These are phyloP conservation scores for Astrocystis sublimbata DNA, from an alignment of 495 filamentous ascomycete species.

Conservation along the genomic window DNA sequence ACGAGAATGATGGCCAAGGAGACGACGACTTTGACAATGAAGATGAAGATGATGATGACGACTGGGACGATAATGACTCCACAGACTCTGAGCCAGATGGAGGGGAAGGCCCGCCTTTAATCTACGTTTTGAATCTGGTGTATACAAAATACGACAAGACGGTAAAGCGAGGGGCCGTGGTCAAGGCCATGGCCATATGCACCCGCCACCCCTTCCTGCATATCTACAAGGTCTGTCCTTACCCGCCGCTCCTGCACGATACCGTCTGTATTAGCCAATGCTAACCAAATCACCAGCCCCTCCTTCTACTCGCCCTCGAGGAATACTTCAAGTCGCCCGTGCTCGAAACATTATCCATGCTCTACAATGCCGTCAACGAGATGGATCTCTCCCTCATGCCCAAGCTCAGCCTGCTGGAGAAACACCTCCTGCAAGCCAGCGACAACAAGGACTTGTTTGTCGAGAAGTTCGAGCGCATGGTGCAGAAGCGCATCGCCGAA, in stretches of 20 bases:
- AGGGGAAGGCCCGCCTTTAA: constrained; percentile 81
- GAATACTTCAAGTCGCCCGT: constrained; percentile 95
- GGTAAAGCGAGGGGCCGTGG: constrained; percentile 88
- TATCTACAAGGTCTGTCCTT: constrained; percentile 81
- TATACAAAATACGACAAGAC: constrained; percentile 96
- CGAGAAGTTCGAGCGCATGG: constrained; percentile 96
- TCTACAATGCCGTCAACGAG: constrained; percentile 89
- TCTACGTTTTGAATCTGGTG: constrained; percentile 96
- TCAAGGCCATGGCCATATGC: constrained; percentile 99
- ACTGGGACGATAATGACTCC: constrained; percentile 57
- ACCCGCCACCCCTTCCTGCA: constrained; percentile 97
- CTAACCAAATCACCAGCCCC: constrained; percentile 61
- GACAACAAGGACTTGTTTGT: constrained; percentile 95
- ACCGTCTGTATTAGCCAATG: background rate
- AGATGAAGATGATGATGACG: constrained; percentile 54
- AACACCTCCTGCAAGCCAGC: constrained; percentile 81
- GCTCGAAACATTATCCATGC: constrained; percentile 81
- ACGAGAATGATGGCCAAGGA: constrained; percentile 44
- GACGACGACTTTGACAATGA: constrained; percentile 14
- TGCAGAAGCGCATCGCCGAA: constrained; percentile 62
- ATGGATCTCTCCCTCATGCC: constrained; percentile 98
- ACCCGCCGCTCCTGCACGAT: background rate
- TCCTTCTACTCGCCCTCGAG: constrained; percentile 91
- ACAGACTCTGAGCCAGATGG: constrained; percentile 63
- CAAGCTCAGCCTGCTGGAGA: constrained; percentile 77